These are phyloP conservation scores for Porpolomopsis calyptriformis DNA, from an alignment of 768 basidiomycete species.

Conservation along the genomic window DNA sequence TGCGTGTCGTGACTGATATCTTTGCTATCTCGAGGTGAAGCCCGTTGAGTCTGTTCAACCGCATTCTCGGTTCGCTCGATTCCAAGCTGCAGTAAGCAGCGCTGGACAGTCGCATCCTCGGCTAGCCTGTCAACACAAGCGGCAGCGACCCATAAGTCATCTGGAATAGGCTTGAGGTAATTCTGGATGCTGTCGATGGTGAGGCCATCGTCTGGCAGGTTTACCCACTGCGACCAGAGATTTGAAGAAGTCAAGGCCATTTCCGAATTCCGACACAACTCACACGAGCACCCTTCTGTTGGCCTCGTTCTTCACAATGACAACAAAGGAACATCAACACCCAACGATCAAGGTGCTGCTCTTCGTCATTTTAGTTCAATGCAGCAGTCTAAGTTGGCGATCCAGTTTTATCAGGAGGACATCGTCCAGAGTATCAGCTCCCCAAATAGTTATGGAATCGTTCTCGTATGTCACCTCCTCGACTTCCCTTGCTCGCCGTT, in stretches of 20 bases:
- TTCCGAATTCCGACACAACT: background rate
- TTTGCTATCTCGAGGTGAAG: constrained; percentile 11
- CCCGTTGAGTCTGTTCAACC: constrained; percentile 35
- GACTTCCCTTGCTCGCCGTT: constrained; percentile 1
- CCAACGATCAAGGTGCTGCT: constrained; percentile 14
- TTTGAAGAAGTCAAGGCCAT: constrained; percentile 11
- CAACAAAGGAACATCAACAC: constrained; percentile 7
- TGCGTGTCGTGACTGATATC: constrained; percentile 10
- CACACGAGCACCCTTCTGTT: background rate
- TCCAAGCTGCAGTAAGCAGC: constrained; percentile 50
- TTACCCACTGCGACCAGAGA: constrained; percentile 43
- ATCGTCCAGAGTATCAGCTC: constrained; percentile 40
- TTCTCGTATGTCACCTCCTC: constrained; percentile 39
- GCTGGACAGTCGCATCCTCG: constrained; percentile 45
- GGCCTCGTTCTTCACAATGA: constrained; percentile 9
- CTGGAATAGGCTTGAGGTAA: constrained; percentile 38
- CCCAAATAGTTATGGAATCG: constrained; percentile 42
- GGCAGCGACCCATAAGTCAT: constrained; percentile 72
- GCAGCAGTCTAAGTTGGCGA: background rate
- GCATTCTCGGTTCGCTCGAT: constrained; percentile 46
- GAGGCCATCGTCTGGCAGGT: constrained; percentile 47
- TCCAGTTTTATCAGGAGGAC: constrained; percentile 59
- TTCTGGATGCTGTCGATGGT: constrained; percentile 37
- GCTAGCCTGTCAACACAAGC: constrained; percentile 61
- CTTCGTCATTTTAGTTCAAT: background rate